These are phyloP conservation scores for Knoxia roxburghii DNA, from an alignment of 257 asterid genomes.

Conservation along the genomic window DNA sequence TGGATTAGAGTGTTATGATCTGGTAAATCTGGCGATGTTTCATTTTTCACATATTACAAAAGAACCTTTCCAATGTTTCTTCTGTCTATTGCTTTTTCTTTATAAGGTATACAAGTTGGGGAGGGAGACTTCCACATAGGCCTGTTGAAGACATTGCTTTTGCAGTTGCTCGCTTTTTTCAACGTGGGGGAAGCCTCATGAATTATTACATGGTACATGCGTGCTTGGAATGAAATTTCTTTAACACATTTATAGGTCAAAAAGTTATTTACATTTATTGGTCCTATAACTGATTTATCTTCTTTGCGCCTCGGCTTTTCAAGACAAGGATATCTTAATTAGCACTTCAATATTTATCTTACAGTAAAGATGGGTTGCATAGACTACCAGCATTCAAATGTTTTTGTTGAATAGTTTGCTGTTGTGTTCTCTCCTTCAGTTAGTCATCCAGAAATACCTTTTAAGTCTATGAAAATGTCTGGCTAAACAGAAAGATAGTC, in stretches of 20 bases:
- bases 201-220: slow-evolving; percentile 83
- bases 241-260: background rate
- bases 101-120: slow-evolving; percentile 84
- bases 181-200: slow-evolving; percentile 92
- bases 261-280: background rate
- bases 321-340: background rate
- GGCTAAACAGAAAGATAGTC: background rate
- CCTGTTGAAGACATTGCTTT: slow-evolving; percentile 89
- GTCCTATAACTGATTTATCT: background rate
- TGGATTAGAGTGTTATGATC: background rate
- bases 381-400: background rate
- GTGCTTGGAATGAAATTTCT: slow-evolving; percentile 8
- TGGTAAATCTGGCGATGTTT: background rate
- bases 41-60: background rate
- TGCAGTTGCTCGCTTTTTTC: slow-evolving; percentile 96
- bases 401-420: background rate
- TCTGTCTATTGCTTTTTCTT: slow-evolving; percentile 10
- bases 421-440: background rate
- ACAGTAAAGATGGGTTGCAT: background rate
- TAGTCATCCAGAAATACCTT: background rate
- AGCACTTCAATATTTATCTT: background rate
- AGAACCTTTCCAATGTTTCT: slow-evolving; percentile 1
- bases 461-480: background rate
- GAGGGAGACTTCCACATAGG: slow-evolving; percentile 79
- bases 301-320: background rate